Conservation (phyloP, 495 filamentous ascomycete species). For the Trichocladium uniseriatum region DNA sequence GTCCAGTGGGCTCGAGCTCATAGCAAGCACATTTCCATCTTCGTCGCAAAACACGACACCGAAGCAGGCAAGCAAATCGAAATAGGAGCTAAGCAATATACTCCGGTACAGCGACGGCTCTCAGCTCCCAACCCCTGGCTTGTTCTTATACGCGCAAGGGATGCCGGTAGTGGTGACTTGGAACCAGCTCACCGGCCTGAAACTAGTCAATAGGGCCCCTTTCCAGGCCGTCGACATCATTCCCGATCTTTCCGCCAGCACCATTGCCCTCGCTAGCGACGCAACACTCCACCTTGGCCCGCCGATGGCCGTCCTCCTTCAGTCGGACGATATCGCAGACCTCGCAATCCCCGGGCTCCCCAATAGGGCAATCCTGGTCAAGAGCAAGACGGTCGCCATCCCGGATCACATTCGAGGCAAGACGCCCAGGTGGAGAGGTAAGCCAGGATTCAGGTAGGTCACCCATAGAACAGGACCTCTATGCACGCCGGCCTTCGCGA, state of each 20-base stretch:
- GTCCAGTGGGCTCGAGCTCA: not conserved
- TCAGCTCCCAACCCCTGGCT: not conserved
- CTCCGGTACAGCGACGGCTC: slow-evolving; percentile 5
- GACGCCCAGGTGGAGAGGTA: no score
- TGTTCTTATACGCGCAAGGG: slow-evolving; percentile 5
- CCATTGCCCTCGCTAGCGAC: no score
- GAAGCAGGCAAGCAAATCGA: not conserved
- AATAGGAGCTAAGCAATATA: not conserved
- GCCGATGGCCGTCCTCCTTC: slow-evolving; percentile 1
- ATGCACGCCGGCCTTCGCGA: no score
- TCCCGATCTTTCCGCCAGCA: not conserved
- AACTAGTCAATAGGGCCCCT: slow-evolving; percentile 1
- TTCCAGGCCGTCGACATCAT: slow-evolving; percentile 1
- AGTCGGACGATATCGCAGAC: slow-evolving; percentile 1
- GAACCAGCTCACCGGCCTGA: slow-evolving; percentile 2
- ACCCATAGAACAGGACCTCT: no score
- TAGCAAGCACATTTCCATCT: slow-evolving; percentile 2
- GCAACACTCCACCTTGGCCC: not conserved
- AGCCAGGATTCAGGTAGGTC: no score
- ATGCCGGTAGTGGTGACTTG: slow-evolving; percentile 2
- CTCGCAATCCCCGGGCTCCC: slow-evolving; percentile 6
- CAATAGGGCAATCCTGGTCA: not conserved
- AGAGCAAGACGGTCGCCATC: no score
- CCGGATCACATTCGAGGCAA: no score
- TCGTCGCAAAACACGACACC: slow-evolving; percentile 1